Evolutionary conservation across 345 rosid species (phyloP).

Genomic region (Mallotus nudiflorus): DNA sequence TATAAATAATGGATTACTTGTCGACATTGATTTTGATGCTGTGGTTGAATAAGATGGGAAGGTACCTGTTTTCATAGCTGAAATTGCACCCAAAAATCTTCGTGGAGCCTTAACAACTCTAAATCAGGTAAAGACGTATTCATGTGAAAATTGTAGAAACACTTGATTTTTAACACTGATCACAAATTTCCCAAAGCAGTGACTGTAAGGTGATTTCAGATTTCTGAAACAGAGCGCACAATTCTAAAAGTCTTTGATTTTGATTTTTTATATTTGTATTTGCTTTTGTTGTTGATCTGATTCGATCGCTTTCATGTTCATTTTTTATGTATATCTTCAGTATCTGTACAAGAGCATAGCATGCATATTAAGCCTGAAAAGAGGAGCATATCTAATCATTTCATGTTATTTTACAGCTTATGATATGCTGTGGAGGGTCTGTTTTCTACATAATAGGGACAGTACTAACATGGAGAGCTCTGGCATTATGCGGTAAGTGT

Average conservation of each 20-base stretch:
- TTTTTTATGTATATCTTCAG: too few relatives aligned
- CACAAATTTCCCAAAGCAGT: not conserved
- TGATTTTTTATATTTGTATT: too few relatives aligned
- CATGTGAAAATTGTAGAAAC: not conserved
- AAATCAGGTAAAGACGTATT: constrained; percentile 61
- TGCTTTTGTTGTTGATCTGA: too few relatives aligned
- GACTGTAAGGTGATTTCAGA: not conserved
- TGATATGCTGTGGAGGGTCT: constrained; percentile 75
- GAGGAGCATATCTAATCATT: constrained; percentile 4
- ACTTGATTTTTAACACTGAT: not conserved
- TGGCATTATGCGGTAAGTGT: constrained; percentile 69
- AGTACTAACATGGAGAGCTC: constrained; percentile 68
- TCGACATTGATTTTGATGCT: constrained; percentile 3
- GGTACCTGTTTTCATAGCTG: constrained; percentile 91
- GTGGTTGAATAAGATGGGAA: constrained; percentile 25
- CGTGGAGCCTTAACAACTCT: constrained; percentile 78
- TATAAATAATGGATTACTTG: not conserved
- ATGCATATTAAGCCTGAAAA: too few relatives aligned
- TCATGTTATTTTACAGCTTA: constrained; percentile 49
- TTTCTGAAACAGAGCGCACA: not conserved
- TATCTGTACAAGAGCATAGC: too few relatives aligned
- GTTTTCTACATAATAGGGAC: constrained; percentile 87
- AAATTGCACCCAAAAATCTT: constrained; percentile 79
- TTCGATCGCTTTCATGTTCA: too few relatives aligned
- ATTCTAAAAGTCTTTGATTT: too few relatives aligned